Evolutionary conservation across 1,284 basidiomycete species (phyloP).

Genomic region (Ceratobasidium sp.): DNA sequence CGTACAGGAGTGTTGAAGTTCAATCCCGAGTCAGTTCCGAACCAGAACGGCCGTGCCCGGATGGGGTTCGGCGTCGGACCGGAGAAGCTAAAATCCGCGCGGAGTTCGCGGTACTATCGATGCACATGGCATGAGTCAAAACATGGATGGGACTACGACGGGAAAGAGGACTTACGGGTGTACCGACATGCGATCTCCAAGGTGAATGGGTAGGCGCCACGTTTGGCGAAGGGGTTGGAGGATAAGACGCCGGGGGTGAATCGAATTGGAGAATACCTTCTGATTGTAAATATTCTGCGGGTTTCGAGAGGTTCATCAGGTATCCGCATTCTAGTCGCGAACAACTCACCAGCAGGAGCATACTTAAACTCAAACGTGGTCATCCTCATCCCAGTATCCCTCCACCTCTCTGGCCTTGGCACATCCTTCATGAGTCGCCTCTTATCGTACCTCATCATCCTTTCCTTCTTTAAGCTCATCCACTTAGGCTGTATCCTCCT

Average conservation of each 20-base stretch:
- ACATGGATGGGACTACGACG: no score
- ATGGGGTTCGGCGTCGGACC: conserved; percentile 13
- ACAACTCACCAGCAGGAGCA: conserved; percentile 30
- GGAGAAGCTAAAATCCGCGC: conserved; percentile 14
- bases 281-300: conserved; percentile 14
- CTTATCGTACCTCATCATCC: neutral
- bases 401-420: conserved; percentile 13
- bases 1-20: conserved; percentile 30
- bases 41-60: conserved; percentile 1
- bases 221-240: neutral
- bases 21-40: conserved; percentile 10
- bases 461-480: conserved; percentile 4
- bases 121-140: neutral
- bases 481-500: conserved; percentile 19
- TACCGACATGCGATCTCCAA: conserved; percentile 39
- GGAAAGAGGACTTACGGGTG: conserved; percentile 14
- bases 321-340: neutral
- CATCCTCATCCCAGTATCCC: conserved; percentile 2
- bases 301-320: neutral
- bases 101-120: conserved; percentile 30
- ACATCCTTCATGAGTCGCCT: neutral
- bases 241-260: neutral
- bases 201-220: conserved; percentile 2
- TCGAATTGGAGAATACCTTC: conserved; percentile 26
- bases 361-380: conserved; percentile 42